Evolutionary conservation across 225 moss, liverwort and hornwort species (phyloP), one percentile per base, ranked within the genome.

Genomic region (Straminergon stramineum): DNA sequence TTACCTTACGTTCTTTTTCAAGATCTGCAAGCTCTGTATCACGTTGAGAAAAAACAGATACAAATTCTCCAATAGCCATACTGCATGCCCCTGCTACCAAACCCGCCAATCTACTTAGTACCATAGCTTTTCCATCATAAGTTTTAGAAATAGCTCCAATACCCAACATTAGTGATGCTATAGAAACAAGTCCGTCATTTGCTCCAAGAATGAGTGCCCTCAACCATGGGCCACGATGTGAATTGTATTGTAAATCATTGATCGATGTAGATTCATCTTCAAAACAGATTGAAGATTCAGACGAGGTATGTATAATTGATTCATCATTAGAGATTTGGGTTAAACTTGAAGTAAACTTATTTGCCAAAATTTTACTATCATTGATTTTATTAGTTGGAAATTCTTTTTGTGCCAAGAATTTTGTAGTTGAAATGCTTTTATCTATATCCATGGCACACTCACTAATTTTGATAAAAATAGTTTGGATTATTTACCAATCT

Each of bases 11-110:
- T 84, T 96, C 92, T 79, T 96, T 96, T 82, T 96, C 90, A 58
- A 96, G 85, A 77, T 96, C 88, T 28, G 94, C 96, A 89, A 95
- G 82, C 26, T 96, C 93, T 6, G 91, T 94, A 23, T 96, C 95
- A 4, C 93, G 89, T 87, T 96, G 96, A 5, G 94, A 94, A 64
- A 91, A 92, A 52, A 93, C 93, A 1, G 89, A 93, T 10, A 93
- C 91, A 85, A 90, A 93, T 87, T 92, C 91, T 78, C 93, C 91
- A 68, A 92, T 92, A 28, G 90, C 93, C 93, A 93, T 93, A 68
- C 90, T 92, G 6, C 93, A 93, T 32, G 92, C 92, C 21, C 93
- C 92, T 79, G 91, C 91, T 88, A 93, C 83, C 81, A 92, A 89
- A 79, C 92, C 93, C 1, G 89, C 92, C 84, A 93, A 84, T 52